Evolutionary conservation across 306 rosid species (phyloP).

Genomic region (Trifolium subterraneum): DNA sequence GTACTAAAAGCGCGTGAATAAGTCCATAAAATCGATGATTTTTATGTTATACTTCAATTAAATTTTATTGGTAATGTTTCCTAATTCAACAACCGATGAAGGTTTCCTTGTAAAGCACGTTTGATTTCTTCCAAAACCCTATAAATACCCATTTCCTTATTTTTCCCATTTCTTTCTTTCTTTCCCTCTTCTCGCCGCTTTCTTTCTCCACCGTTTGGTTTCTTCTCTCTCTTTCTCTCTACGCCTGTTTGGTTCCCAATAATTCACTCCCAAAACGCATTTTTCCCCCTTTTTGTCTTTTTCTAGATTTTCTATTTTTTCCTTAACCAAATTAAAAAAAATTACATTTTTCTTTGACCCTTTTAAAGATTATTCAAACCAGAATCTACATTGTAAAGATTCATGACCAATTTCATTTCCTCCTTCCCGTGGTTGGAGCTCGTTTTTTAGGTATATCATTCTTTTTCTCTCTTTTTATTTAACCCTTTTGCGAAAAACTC

Average conservation of each 20-base stretch:
- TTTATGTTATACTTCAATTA: not conserved
- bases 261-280: conserved; percentile 30
- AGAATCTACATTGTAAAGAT: conserved; percentile 46
- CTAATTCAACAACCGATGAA: conserved; percentile 50
- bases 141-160: conserved; percentile 50
- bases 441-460: conserved; percentile 40
- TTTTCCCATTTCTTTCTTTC: not conserved
- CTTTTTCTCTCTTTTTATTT: not conserved
- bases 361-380: conserved; percentile 21
- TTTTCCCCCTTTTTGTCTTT: conserved; percentile 15
- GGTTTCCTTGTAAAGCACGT: conserved; percentile 52
- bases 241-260: conserved; percentile 47
- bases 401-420: conserved; percentile 39
- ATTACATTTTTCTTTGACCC: not conserved
- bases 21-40: not conserved
- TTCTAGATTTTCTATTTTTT: conserved; percentile 13
- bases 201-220: not conserved
- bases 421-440: conserved; percentile 46
- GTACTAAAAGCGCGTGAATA: conserved; percentile 1
- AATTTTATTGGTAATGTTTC: conserved; percentile 42
- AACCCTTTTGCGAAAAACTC: not conserved
- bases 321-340: conserved; percentile 19
- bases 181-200: not conserved
- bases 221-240: not conserved
- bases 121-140: conserved; percentile 43